Evolutionary conservation across 352 stramenopile species (phyloP).

Genomic region (Thalassiosira delicatula): DNA sequence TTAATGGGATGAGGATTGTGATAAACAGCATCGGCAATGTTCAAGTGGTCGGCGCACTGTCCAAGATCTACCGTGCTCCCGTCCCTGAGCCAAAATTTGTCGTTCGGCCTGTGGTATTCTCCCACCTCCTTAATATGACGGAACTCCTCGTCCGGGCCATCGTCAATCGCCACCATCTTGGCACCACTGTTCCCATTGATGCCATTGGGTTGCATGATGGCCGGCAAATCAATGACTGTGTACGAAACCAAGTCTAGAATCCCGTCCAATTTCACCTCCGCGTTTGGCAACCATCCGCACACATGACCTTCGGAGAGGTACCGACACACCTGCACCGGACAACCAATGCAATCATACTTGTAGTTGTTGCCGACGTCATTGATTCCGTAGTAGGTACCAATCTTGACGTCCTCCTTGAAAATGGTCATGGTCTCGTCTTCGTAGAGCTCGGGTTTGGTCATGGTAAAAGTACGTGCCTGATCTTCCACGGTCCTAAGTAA

Average conservation of each 20-base stretch:
- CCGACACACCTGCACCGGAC: conserved; percentile 4
- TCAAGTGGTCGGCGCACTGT: background rate
- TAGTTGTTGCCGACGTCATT: conserved; percentile 11
- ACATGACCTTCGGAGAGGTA: background rate
- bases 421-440: background rate
- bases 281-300: conserved; percentile 9
- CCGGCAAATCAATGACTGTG: conserved; percentile 10
- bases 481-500: background rate
- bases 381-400: conserved; percentile 8
- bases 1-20: background rate
- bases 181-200: background rate
- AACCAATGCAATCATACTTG: conserved; percentile 26
- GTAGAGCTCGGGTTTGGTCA: background rate
- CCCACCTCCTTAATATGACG: background rate
- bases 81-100: conserved; percentile 22
- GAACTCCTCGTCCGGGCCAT: too few species aligned
- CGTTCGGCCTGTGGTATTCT: conserved; percentile 1
- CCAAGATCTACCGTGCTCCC: background rate
- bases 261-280: background rate
- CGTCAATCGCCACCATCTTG: conserved; percentile 26
- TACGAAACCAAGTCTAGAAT: conserved; percentile 14
- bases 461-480: background rate
- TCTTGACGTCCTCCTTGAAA: background rate
- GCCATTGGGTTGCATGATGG: background rate
- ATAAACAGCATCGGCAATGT: background rate